phyloP scores from a whole-genome alignment of 768 basidiomycete genomes.

The Calocybe indica region DNA sequence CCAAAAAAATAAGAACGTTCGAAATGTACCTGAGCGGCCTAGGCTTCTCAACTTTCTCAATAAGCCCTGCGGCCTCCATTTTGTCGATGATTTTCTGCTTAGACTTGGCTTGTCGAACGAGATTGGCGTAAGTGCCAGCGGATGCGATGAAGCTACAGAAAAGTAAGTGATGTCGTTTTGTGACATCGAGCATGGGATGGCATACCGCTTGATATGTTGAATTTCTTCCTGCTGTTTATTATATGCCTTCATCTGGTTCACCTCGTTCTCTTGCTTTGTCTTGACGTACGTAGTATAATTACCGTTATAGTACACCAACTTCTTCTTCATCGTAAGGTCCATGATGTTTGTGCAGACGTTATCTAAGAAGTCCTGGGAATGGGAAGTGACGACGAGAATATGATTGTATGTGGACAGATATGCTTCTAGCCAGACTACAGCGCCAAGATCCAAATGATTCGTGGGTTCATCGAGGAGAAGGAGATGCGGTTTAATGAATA shows the following conservation, averaged over 20 bases:
- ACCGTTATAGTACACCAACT: slow-evolving; percentile 90
- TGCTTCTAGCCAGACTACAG: slow-evolving; percentile 98
- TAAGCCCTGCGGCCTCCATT: slow-evolving; percentile 98
- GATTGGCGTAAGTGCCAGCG: slow-evolving; percentile 99
- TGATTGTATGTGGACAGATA: slow-evolving; percentile 98
- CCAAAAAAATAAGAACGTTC: not conserved
- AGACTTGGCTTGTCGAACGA: slow-evolving; percentile 97
- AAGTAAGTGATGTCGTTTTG: not conserved
- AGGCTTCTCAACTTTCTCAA: slow-evolving; percentile 81
- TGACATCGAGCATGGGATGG: slow-evolving; percentile 3
- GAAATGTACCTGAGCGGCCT: slow-evolving; percentile 50
- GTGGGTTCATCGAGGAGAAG: slow-evolving; percentile 91
- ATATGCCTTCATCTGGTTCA: slow-evolving; percentile 99
- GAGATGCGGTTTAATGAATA: slow-evolving; percentile 95
- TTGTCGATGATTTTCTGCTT: slow-evolving; percentile 99
- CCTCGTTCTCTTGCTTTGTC: slow-evolving; percentile 95
- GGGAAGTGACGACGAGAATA: slow-evolving; percentile 94
- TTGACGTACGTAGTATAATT: slow-evolving; percentile 98
- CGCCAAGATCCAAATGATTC: slow-evolving; percentile 93
- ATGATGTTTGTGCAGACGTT: slow-evolving; percentile 96
- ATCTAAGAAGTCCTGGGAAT: slow-evolving; percentile 99
- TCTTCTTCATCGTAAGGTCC: slow-evolving; percentile 91
- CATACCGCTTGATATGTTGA: slow-evolving; percentile 94
- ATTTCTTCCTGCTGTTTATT: slow-evolving; percentile 98
- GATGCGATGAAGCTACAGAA: slow-evolving; percentile 85